Evolutionary conservation across 1,284 basidiomycete genomes (phyloP).

Genomic region (Singerocomus rubriflavus): DNA sequence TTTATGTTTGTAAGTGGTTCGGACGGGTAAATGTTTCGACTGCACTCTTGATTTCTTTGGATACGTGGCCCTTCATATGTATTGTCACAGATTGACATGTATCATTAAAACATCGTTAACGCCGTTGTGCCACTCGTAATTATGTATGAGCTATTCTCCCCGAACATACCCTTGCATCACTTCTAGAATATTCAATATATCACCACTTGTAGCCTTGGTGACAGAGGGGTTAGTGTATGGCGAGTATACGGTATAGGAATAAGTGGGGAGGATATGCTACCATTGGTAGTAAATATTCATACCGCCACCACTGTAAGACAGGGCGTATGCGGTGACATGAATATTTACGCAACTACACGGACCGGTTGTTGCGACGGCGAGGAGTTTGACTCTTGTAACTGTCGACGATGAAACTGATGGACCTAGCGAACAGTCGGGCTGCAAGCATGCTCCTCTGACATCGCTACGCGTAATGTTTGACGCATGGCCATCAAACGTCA

Average conservation of each 20-base stretch:
- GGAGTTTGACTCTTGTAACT: conserved; percentile 7
- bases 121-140: conserved; percentile 14
- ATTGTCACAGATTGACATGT: conserved; percentile 24
- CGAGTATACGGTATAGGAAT: neutral
- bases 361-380: conserved; percentile 19
- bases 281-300: neutral
- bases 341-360: neutral
- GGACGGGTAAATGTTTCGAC: conserved; percentile 21
- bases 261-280: neutral
- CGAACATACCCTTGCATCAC: conserved; percentile 16
- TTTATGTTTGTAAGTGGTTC: conserved; percentile 33
- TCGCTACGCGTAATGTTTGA: conserved; percentile 21
- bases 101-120: conserved; percentile 25
- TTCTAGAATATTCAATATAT: conserved; percentile 17
- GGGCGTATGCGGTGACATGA: no score
- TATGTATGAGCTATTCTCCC: conserved; percentile 15
- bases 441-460: conserved; percentile 16
- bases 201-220: conserved; percentile 22
- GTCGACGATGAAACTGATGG: conserved; percentile 29
- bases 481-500: conserved; percentile 34
- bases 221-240: no score
- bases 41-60: conserved; percentile 1
- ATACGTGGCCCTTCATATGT: conserved; percentile 24
- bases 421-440: conserved; percentile 1
- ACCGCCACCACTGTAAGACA: neutral